phyloP scores from a whole-genome alignment of 495 filamentous ascomycete species.

The Annulohypoxylon bovei region DNA sequence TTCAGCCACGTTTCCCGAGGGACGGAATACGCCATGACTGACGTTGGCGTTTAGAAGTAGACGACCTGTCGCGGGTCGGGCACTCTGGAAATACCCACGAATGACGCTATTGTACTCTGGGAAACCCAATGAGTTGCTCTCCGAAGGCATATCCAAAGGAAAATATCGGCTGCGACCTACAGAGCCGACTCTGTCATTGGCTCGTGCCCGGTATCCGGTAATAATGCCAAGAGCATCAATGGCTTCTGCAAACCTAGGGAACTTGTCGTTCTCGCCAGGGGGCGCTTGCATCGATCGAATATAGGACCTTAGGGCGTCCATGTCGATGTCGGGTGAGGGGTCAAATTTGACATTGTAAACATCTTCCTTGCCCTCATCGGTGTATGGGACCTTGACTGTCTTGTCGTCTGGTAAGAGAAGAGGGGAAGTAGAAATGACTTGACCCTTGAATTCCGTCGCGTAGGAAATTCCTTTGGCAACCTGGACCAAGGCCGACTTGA shows the following conservation, averaged over 20 bases:
- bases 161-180: constrained; percentile 59
- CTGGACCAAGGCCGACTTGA: constrained; percentile 59
- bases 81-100: constrained; percentile 74
- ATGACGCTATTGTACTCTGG: constrained; percentile 52
- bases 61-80: constrained; percentile 70
- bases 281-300: constrained; percentile 56
- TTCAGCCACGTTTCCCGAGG: constrained; percentile 27
- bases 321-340: constrained; percentile 49
- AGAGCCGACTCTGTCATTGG: constrained; percentile 40
- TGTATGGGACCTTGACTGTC: constrained; percentile 53
- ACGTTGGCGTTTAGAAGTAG: constrained; percentile 70
- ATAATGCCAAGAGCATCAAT: constrained; percentile 63
- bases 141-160: constrained; percentile 42
- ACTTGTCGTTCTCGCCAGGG: constrained; percentile 48
- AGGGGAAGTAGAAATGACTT: constrained; percentile 55
- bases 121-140: constrained; percentile 33
- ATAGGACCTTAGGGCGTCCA: constrained; percentile 63
- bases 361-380: constrained; percentile 55
- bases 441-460: constrained; percentile 69
- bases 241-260: constrained; percentile 51
- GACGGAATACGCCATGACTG: constrained; percentile 59
- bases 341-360: constrained; percentile 59
- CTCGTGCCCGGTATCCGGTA: constrained; percentile 54
- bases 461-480: constrained; percentile 38
- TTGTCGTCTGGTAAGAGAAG: constrained; percentile 49